Percentiles rank a stretch among this genome's conserved stretches.
Evolutionary conservation across 2,329 filamentous ascomycete species (phyloP).

Genomic region (Aurifilum marmelostoma): DNA sequence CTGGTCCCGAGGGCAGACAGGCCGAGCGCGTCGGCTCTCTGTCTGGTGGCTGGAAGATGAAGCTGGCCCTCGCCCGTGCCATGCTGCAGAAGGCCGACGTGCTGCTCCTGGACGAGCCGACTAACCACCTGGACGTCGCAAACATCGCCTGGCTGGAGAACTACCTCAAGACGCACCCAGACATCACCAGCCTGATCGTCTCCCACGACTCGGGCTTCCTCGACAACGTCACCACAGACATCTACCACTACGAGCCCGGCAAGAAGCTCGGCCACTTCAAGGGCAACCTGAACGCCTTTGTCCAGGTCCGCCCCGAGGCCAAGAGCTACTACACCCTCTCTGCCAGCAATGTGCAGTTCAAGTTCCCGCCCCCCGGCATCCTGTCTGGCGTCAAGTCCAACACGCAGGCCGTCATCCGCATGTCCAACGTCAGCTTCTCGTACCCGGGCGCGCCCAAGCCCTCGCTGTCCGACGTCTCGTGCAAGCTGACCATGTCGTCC

Average conservation of each 20-base stretch:
- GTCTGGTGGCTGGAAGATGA: slow-evolving; percentile 99
- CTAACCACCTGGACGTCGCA: slow-evolving; percentile 94
- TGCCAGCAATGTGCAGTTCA: slow-evolving; percentile 88
- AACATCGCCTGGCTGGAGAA: slow-evolving; percentile 96
- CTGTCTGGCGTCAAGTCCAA: slow-evolving; percentile 92
- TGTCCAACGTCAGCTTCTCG: slow-evolving; percentile 89
- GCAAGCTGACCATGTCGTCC: slow-evolving; percentile 84
- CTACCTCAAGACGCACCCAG: slow-evolving; percentile 92
- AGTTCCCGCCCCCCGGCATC: slow-evolving; percentile 95
- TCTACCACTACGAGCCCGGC: slow-evolving; percentile 94
- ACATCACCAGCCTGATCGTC: slow-evolving; percentile 97
- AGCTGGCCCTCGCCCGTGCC: slow-evolving; percentile 90
- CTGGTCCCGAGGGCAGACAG: slow-evolving; percentile 87
- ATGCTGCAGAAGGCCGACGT: slow-evolving; percentile 99
- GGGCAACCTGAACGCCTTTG: slow-evolving; percentile 82
- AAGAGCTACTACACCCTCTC: slow-evolving; percentile 98
- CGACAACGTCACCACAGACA: slow-evolving; percentile 96
- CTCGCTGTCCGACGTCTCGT: slow-evolving; percentile 85
- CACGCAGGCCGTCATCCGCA: slow-evolving; percentile 92
- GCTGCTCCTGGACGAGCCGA: slow-evolving; percentile 94
- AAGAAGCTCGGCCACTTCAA: slow-evolving; percentile 93
- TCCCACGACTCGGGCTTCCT: slow-evolving; percentile 98
- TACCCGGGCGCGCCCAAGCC: slow-evolving; percentile 90
- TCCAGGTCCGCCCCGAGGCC: slow-evolving; percentile 86
- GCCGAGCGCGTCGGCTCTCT: slow-evolving; percentile 89